A percentile compares a stretch with the other conserved stretches of the same genome.
Evolutionary conservation across 1,284 basidiomycete genomes (phyloP).

Genomic region (Peniophora sp.): DNA sequence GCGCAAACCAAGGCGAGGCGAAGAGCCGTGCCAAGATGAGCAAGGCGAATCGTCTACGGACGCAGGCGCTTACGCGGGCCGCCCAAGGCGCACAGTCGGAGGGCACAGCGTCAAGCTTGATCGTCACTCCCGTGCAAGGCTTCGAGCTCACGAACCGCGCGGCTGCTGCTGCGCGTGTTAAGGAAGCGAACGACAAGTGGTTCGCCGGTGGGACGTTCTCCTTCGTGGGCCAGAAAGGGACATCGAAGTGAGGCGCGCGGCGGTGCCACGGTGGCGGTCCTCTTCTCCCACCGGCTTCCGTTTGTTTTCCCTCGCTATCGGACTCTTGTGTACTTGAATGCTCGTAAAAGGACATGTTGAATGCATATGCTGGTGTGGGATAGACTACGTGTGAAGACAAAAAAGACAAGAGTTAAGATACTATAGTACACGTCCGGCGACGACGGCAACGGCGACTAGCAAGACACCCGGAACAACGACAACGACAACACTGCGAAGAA

Average conservation of each 20-base stretch:
- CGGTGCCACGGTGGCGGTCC: not conserved
- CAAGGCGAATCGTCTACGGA: conserved; percentile 91
- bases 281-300: no score
- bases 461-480: conserved; percentile 4
- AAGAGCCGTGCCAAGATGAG: conserved; percentile 93
- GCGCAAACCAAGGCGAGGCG: conserved; percentile 79
- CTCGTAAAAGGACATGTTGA: not conserved
- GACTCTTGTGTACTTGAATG: not conserved
- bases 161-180: conserved; percentile 66
- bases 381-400: not conserved
- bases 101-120: conserved; percentile 86
- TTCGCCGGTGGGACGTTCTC: conserved; percentile 84
- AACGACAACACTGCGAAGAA: not conserved
- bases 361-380: conserved; percentile 2
- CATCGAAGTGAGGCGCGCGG: not conserved
- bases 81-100: conserved; percentile 59
- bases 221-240: conserved; percentile 65
- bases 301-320: not conserved
- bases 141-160: conserved; percentile 87
- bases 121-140: conserved; percentile 95
- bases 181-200: conserved; percentile 91
- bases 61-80: conserved; percentile 71
- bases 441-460: conserved; percentile 9
- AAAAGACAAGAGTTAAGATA: conserved; percentile 1
- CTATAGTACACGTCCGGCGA: conserved; percentile 9